Evolutionary conservation across 2,329 filamentous ascomycete genomes (phyloP).

Genomic region (Xylogone sp.): DNA sequence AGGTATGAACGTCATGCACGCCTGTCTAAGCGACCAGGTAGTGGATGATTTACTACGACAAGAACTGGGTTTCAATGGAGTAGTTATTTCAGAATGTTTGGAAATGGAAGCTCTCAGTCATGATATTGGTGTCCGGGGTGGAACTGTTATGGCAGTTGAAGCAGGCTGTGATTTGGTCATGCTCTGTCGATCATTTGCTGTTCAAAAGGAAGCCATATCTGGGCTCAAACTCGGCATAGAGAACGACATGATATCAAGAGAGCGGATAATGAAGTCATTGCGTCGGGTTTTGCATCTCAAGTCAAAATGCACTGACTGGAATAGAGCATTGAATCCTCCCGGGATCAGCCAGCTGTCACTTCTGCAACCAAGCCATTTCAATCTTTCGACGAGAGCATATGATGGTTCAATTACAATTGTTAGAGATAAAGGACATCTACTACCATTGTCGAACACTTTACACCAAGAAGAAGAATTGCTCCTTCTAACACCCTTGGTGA

Average conservation of each 20-base stretch:
- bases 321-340: constrained; percentile 82
- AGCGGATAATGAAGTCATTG: constrained; percentile 76
- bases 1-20: constrained; percentile 92
- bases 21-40: constrained; percentile 93
- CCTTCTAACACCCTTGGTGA: constrained; percentile 82
- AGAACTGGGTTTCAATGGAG: constrained; percentile 84
- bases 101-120: constrained; percentile 96
- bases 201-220: constrained; percentile 87
- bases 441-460: constrained; percentile 79
- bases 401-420: constrained; percentile 92
- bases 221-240: constrained; percentile 86
- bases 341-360: constrained; percentile 73
- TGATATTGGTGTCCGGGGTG: constrained; percentile 94
- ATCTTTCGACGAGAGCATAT: constrained; percentile 80
- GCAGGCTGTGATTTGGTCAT: constrained; percentile 91
- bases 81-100: constrained; percentile 90
- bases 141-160: constrained; percentile 95
- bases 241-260: constrained; percentile 80
- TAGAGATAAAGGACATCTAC: constrained; percentile 77
- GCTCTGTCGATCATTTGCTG: constrained; percentile 80
- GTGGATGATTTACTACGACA: constrained; percentile 86
- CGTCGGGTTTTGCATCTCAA: constrained; percentile 78
- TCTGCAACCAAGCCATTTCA: constrained; percentile 77
- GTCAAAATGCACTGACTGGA: constrained; percentile 81
- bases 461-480: constrained; percentile 86